Conservation (phyloP, 2,329 filamentous ascomycete genomes). For the Xylariomycetidae sp. region DNA sequence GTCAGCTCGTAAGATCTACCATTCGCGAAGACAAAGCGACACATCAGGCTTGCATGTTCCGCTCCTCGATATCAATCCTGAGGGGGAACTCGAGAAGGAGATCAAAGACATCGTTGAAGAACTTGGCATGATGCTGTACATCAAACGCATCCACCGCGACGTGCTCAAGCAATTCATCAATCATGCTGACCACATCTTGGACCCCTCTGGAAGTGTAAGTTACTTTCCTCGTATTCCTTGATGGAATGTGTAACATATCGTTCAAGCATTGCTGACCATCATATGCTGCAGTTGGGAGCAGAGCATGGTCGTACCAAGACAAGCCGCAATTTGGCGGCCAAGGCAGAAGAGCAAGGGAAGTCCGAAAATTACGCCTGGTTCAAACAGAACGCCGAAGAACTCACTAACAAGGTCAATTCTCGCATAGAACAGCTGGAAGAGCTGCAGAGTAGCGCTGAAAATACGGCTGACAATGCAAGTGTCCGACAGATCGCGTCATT, state of each 20-base stretch:
- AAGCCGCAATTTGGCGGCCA: too few species aligned
- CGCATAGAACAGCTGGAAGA: constrained; percentile 31
- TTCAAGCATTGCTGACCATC: too few species aligned
- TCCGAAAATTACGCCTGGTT: constrained; percentile 20
- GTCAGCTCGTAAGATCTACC: not conserved
- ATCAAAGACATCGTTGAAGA: constrained; percentile 45
- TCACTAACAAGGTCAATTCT: constrained; percentile 18
- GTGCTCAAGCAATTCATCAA: constrained; percentile 24
- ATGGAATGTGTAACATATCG: not conserved
- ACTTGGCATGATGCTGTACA: constrained; percentile 40
- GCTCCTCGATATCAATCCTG: constrained; percentile 37
- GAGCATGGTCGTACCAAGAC: too few species aligned
- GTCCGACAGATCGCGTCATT: not conserved
- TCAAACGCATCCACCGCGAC: constrained; percentile 32
- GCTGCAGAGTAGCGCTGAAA: constrained; percentile 26
- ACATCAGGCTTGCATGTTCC: not conserved
- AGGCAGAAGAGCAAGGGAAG: constrained; percentile 1
- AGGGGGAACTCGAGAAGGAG: constrained; percentile 37
- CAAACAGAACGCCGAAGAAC: constrained; percentile 21
- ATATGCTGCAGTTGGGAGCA: too few species aligned
- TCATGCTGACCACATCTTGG: constrained; percentile 18
- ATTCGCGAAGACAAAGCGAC: not conserved
- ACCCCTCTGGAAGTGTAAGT: constrained; percentile 12
- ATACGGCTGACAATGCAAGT: constrained; percentile 29
- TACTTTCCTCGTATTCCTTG: not conserved